phyloP scores from a whole-genome alignment of 345 rosid species.

The Dovyalis caffra region DNA sequence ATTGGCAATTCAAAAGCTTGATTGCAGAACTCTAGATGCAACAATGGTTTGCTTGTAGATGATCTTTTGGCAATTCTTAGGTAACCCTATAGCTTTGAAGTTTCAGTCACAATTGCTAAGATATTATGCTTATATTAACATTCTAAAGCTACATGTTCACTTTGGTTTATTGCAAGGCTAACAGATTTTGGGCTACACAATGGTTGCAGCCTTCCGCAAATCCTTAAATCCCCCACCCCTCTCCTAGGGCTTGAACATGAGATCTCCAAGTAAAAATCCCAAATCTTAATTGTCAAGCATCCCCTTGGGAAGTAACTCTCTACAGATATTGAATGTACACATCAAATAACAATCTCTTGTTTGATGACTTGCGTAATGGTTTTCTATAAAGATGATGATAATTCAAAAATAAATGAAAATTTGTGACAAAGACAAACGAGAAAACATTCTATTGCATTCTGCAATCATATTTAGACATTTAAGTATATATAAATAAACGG shows the following conservation, averaged over 20 bases:
- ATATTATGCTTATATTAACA: too few relatives aligned
- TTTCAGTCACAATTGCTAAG: too few relatives aligned
- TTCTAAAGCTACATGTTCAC: too few relatives aligned
- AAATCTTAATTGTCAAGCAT: not conserved
- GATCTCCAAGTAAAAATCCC: too few relatives aligned
- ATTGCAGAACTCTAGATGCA: too few relatives aligned
- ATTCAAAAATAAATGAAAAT: not conserved
- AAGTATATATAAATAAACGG: slow-evolving; percentile 1
- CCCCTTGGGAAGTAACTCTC: too few relatives aligned
- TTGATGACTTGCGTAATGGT: not conserved
- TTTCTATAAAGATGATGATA: not conserved
- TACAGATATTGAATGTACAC: not conserved
- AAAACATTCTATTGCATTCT: not conserved
- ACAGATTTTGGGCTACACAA: not conserved
- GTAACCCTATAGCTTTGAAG: too few relatives aligned
- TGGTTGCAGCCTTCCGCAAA: too few relatives aligned
- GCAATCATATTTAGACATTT: not conserved
- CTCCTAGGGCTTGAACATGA: not conserved
- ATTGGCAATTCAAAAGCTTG: too few relatives aligned
- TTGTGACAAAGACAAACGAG: not conserved
- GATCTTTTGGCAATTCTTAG: too few relatives aligned
- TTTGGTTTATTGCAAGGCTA: not conserved
- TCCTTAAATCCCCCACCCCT: too few relatives aligned
- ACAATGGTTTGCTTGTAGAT: too few relatives aligned
- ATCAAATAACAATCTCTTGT: not conserved